Evolutionary conservation across 2,329 filamentous ascomycete species (phyloP), one percentile per base, ranked within the genome.

Genomic region (Cladophialophora exuberans): DNA sequence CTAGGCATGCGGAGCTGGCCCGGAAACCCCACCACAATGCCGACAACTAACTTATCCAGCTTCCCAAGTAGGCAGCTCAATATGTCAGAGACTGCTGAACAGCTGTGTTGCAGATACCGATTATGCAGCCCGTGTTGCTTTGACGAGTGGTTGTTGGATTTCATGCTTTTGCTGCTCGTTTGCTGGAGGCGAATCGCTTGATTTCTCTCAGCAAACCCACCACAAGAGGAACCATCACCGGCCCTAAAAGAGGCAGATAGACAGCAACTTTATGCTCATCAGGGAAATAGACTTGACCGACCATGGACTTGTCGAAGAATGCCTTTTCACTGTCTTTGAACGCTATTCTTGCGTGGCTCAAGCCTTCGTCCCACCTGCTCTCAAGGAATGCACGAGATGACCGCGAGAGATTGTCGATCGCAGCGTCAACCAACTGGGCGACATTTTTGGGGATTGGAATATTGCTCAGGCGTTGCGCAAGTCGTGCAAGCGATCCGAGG

Each of bases 271-370:
- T 99, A 72, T 99, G 94, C 75, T 99, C 94, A 67, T 99, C 94
- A 0, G 94, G 94, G 71, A 99, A 99, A 72, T 97, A 99, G 2
- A 97, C 86, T 74, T 97, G 94, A 0, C 92, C 94, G 10, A 99
- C 94, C 94, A 99, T 99, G 67, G 89, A 96, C 74, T 96, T 96
- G 73, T 99, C 94, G 64, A 99, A 99, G 73, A 99, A 99, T 0
- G 93, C 93, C 57, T 88, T 85, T 70, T 99, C 94, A 0, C 91
- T 93, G 68, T 95, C 90, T 2, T 84, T 82, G 72, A 97, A 92
- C 4, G 94, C 94, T 42, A 90, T 84, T 7, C 89, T 83, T 0
- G 93, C 93, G 69, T 93, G 86, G 59, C 86, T 82, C 33, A 99
- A 76, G 0, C 91, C 92, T 5, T 73, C 72, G 23, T 85, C 81